Conservation (phyloP, 208 protist species). For the Trypanosoma conorhini region DNA sequence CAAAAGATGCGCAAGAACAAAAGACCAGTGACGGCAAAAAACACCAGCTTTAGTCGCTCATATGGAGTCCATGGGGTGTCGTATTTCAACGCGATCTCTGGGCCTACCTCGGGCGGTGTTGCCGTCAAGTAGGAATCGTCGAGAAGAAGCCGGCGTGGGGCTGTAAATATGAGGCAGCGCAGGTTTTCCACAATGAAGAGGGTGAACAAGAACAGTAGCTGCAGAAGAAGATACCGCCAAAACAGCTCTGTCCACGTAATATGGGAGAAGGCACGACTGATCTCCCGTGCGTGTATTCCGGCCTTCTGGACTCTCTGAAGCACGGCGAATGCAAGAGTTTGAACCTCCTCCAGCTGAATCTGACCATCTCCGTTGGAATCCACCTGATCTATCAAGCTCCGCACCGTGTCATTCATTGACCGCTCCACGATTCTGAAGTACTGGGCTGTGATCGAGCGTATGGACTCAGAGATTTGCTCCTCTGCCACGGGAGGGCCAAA, state of each 20-base stretch:
- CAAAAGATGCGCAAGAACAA: conserved; percentile 52
- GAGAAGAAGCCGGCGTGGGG: conserved; percentile 47
- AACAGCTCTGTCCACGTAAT: conserved; percentile 28
- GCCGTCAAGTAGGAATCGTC: conserved; percentile 65
- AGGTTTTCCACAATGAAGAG: conserved; percentile 52
- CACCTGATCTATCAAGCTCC: conserved; percentile 23
- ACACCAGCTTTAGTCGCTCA: conserved; percentile 63
- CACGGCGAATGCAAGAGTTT: neutral
- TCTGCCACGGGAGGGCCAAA: conserved; percentile 16
- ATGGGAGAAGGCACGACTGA: conserved; percentile 15
- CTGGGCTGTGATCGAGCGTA: neutral
- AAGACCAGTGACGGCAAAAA: conserved; percentile 71
- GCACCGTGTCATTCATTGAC: conserved; percentile 17
- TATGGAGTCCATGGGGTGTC: conserved; percentile 76
- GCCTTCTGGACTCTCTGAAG: conserved; percentile 4
- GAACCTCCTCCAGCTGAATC: conserved; percentile 28
- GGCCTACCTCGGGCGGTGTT: conserved; percentile 49
- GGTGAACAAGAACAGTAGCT: conserved; percentile 27
- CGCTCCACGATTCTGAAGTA: conserved; percentile 13
- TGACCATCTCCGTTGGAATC: conserved; percentile 33
- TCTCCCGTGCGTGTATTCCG: conserved; percentile 3
- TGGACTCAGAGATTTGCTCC: conserved; percentile 10
- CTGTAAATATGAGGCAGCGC: conserved; percentile 32
- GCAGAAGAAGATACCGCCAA: conserved; percentile 20
- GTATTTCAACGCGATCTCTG: conserved; percentile 63